Conservation (phyloP, 306 rosid species). For the Cyclanthera cordifolia region DNA sequence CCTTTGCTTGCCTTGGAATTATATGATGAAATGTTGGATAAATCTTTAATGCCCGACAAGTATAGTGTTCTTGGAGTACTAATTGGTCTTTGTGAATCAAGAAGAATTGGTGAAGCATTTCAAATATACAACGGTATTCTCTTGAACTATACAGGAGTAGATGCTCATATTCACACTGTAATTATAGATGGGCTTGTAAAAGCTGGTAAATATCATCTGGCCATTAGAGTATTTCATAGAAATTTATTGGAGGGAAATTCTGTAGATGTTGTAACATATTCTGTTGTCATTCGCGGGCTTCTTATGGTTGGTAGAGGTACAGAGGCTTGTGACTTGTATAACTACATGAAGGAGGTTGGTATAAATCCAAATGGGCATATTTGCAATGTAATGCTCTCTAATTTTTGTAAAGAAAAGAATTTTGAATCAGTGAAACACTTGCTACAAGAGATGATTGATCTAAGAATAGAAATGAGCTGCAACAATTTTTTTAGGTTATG, state of each 20-base stretch:
- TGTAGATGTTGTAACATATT: slow-evolving; percentile 37
- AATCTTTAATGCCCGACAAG: slow-evolving; percentile 43
- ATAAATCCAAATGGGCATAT: slow-evolving; percentile 30
- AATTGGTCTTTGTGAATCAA: slow-evolving; percentile 38
- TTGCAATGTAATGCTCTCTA: slow-evolving; percentile 35
- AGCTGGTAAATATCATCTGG: slow-evolving; percentile 29
- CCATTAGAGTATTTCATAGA: slow-evolving; percentile 29
- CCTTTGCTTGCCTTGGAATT: slow-evolving; percentile 30
- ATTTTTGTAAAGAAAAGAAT: slow-evolving; percentile 29
- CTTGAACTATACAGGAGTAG: slow-evolving; percentile 23
- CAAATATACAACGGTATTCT: slow-evolving; percentile 35
- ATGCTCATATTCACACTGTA: slow-evolving; percentile 48
- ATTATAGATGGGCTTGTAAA: slow-evolving; percentile 36
- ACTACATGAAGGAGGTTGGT: slow-evolving; percentile 43
- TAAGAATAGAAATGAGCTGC: slow-evolving; percentile 28
- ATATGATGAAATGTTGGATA: slow-evolving; percentile 32
- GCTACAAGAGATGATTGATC: slow-evolving; percentile 51
- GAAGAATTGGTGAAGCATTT: slow-evolving; percentile 40
- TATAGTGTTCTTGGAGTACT: slow-evolving; percentile 48
- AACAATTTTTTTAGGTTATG: slow-evolving; percentile 29
- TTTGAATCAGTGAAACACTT: slow-evolving; percentile 23
- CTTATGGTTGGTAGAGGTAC: slow-evolving; percentile 36
- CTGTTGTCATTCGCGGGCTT: slow-evolving; percentile 39
- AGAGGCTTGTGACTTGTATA: slow-evolving; percentile 38
- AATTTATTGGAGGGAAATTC: slow-evolving; percentile 24